Evolutionary conservation across 306 rosid genomes (phyloP), one percentile per base, ranked within the genome.

Genomic region (Cucumis melo): DNA sequence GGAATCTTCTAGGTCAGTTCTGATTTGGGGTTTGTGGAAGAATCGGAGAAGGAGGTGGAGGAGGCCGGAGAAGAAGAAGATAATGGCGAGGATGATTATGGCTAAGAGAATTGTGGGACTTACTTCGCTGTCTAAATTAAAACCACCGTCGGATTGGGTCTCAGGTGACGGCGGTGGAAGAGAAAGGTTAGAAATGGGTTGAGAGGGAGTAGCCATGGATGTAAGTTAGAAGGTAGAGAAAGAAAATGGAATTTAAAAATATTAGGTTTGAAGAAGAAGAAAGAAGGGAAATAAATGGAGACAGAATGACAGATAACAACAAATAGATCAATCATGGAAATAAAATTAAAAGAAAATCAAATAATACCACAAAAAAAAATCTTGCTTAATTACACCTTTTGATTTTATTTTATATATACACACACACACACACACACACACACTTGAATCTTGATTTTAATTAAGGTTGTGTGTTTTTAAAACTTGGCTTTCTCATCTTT

Each of bases 51-150:
- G 89, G 0, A 92, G 99, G 79, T 92, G 99, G 29, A 95, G 96
- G 78, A 95, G 80, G 55, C 97, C 96, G 70, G 99, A 89, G 78
- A 92, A 81, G 81, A 95, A 95, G 93, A 95, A 90, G 73, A 95
- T 84, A 38, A 92, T 85, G 32, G 99, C 91, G 7, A 92, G 83
- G 46, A 95, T 90, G 36, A 89, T 86, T 14, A 95, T 89, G 17
- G 87, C 79, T 20, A 95, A 84, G 1, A 95, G 84, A 12, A 92
- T 61, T 55, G 93, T 87, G 2, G 99, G 99, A 78, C 92, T 95
- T 8, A 92, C 87, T 59, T 72, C 86, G 78, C 74, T 86, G 53
- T 85, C 84, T 24, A 87, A 75, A 78, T 42, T 78, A 80, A 89
- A 80, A 50, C 6, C 62, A 0, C 9, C 61, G 3, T 51, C 23